Evolutionary conservation across 225 moss, liverwort and hornwort species (phyloP), one percentile per base, ranked within the genome.

Genomic region (Marchantia polymorpha): DNA sequence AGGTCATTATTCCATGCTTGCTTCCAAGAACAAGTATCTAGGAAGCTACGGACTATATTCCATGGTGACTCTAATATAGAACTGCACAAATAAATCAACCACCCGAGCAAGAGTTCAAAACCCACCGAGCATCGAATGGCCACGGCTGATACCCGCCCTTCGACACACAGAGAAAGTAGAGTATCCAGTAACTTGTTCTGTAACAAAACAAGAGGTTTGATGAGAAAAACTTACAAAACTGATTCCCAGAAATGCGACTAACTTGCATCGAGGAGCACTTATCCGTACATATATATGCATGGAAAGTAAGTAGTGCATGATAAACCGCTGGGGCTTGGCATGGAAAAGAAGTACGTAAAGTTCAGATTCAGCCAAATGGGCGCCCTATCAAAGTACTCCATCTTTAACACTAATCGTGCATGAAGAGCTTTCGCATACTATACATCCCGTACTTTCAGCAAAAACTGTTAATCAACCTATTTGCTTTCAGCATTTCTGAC

Each of bases 101-200:
- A 61, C 27, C 7, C 16, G 68, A 46, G 20, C 16, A 26, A 29
- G 63, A 15, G 26, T 19, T 51, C 46, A 64, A 63, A 76, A 87
- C 90, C 76, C 81, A 97, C 95, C 93, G 93, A 90, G 79, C 93
- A 94, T 72, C 95, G 92, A 73, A 99, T 92, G 14, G 94, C 95
- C 76, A 93, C 91, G 30, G 92, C 89, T 85, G 92, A 91, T 53
- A 92, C 95, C 79, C 93, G 91, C 19, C 93, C 93, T 83, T 99
- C 93, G 30, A 92, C 93, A 80, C 91, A 99, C 53, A 95, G 91
- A 26, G 93, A 88, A 79, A 92, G 88, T 77, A 95, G 83, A 83
- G 87, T 89, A 84, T 99, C 99, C 72, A 95, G 81, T 74, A 95
- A 90, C 84, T 93, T 93, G 85, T 89, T 95, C 99, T 99, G 83